Base-by-base conservation (phyloP, 768 basidiomycete species). In the Hemileccinum impolitum region DNA sequence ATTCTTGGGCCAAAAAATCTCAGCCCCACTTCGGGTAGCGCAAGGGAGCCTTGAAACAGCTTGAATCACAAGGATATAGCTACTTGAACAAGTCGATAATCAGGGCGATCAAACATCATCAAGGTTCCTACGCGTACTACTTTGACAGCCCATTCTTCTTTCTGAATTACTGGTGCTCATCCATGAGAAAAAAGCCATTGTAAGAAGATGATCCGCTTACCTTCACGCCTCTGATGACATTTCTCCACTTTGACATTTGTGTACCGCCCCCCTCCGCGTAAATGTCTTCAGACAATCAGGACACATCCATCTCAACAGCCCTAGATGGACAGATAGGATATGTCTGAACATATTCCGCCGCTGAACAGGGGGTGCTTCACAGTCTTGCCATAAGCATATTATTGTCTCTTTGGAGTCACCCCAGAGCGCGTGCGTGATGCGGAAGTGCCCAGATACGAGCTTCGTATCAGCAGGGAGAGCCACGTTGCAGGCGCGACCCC, bases 241-340 rank as follows among this genome's bases (percentile, higher is more conserved):
- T 23, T 23, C 23, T 23, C 23, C 23, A 23, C 3, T 23, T 23
- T 36, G 21, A 39, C 38, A 39, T 1, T 14, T 19, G 12, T 39
- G 38, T 6, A 13, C 12, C 2, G 39, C 34, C 5, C 32, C 43
- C 31, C 15, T 50, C 14, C 43, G 43, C 8, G 49, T 18, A 26
- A 50, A 45, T 13, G 31, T 45, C 31, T 37, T 44, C 12, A 2
- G 23, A 13, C 49, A 50, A 1, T 18, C 10, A 7, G 37, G 43
- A 13, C 49, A 50, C n/a, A 23, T 39, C 43, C 49, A 50, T 25
- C 15, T 44, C 30, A 50, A 25, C 21, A 45, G 7, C 9, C 43
- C 23, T 4, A 50, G 43, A n/a, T 50, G 49, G 13, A 50, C 32
- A 8, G 37, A 26, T 11, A 50, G 19, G 8, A 50, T 39, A 5